Evolutionary conservation across 768 basidiomycete species (phyloP), one percentile per base, ranked within the genome.

Genomic region (Filobasidium floriforme): DNA sequence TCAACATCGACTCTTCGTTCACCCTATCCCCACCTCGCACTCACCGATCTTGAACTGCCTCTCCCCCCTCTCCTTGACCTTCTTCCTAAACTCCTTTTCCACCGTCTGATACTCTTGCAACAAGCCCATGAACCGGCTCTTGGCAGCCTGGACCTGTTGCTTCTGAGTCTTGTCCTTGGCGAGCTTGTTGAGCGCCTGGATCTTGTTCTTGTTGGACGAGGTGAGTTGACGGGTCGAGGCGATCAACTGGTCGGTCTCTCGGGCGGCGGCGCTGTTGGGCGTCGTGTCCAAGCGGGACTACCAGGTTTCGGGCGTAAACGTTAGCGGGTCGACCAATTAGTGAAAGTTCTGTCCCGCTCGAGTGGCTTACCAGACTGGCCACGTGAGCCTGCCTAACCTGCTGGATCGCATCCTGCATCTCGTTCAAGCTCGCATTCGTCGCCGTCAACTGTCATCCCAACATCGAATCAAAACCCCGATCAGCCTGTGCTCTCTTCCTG

Each of bases 241-340:
- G 69, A 75, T 75, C 26, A 78, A 70, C 52, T 72, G 69, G 41
- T 71, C 72, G 2, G 72, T 76, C 60, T 78, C 67, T 12, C 67
- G 71, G 6, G 70, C 69, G 52, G 73, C 65, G 18, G 75, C 73
- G 29, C 63, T 90, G 65, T 85, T 85, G 74, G 89, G 89, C 59
- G 90, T 83, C 0, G 85, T 85, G 68, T 89, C 89, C 57, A 87
- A 67, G 62, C 70, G 72, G 26, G 72, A 69, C 70, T 73, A 14
- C 22, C 46, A 14, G 46, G n/a, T n/a, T n/a, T 5, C 5, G 46
- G 46, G 46, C 18, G 46, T 49, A 49, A 3, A 49, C 9, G 32
- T 37, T 37, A 37, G 32, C 32, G 32, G 32, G 32, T 37, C 32
- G 32, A 4, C 9, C 9, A n/a, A n/a, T n/a, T n/a, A n/a, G n/a